Percentiles rank a stretch among this genome's conserved stretches.
Conservation (phyloP, 2,329 filamentous ascomycete genomes). For the Akanthomyces uredinophilus region DNA sequence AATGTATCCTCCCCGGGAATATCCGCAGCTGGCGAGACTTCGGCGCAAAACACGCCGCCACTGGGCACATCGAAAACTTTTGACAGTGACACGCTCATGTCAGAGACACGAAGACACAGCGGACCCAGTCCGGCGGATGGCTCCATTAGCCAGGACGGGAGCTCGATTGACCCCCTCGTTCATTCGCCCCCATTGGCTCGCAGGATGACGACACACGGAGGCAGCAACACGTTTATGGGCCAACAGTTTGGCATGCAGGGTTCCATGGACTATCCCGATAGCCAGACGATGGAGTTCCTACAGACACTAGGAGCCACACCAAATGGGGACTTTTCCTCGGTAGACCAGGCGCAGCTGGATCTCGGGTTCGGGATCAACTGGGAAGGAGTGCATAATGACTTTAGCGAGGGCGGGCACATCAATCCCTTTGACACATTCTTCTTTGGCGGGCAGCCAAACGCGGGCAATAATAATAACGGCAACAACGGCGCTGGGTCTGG, state of each 20-base stretch:
- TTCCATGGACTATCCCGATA: constrained; percentile 39
- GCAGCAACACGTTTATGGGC: constrained; percentile 27
- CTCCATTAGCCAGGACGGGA: constrained; percentile 26
- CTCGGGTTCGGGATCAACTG: constrained; percentile 63
- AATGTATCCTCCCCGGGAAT: constrained; percentile 37
- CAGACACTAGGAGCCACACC: constrained; percentile 37
- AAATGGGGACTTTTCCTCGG: constrained; percentile 28
- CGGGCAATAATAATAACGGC: constrained; percentile 1
- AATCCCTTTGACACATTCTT: constrained; percentile 71
- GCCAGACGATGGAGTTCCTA: constrained; percentile 47
- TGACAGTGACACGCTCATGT: constrained; percentile 29
- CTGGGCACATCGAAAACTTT: constrained; percentile 34
- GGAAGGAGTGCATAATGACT: constrained; percentile 59
- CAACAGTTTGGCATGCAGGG: constrained; percentile 31
- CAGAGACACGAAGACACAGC: constrained; percentile 25
- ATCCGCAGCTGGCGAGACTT: constrained; percentile 31
- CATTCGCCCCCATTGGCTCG: constrained; percentile 39
- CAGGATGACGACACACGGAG: constrained; percentile 30
- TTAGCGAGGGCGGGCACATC: constrained; percentile 53
- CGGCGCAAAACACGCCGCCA: constrained; percentile 37
- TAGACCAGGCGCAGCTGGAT: constrained; percentile 50
- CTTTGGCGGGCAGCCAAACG: constrained; percentile 46
- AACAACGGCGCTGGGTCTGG: background rate
- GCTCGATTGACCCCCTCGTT: constrained; percentile 38
- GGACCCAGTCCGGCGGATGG: constrained; percentile 28